phyloP scores from a whole-genome alignment of 345 rosid species.

The Hirschfeldia incana region DNA sequence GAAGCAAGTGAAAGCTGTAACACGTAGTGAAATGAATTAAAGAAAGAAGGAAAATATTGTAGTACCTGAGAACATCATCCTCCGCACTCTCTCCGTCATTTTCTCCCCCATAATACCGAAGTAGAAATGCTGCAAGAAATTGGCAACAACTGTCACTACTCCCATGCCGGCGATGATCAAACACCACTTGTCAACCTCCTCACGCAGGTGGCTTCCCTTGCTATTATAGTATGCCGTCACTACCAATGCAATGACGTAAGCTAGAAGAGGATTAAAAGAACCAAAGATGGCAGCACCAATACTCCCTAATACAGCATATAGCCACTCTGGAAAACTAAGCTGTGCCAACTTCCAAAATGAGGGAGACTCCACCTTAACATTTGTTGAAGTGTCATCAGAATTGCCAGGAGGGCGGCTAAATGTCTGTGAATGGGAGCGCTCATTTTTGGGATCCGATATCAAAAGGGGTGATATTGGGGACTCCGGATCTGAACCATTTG shows the following conservation, averaged over 20 bases:
- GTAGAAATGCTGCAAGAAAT: constrained; percentile 96
- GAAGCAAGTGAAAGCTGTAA: constrained; percentile 34
- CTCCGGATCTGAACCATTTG: constrained; percentile 95
- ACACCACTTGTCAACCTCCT: constrained; percentile 95
- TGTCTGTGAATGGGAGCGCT: constrained; percentile 97
- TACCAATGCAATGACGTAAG: constrained; percentile 83
- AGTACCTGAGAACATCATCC: constrained; percentile 99
- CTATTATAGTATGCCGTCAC: constrained; percentile 70
- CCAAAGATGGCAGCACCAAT: constrained; percentile 98
- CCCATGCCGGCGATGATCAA: constrained; percentile 99
- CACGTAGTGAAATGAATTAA: neutral
- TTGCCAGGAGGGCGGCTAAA: constrained; percentile 91
- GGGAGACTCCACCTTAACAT: constrained; percentile 53
- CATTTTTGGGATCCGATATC: constrained; percentile 95
- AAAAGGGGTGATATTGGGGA: constrained; percentile 98
- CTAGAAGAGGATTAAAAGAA: constrained; percentile 94
- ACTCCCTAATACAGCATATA: constrained; percentile 96
- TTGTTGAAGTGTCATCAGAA: constrained; percentile 65
- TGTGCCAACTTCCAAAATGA: constrained; percentile 90
- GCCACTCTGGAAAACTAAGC: constrained; percentile 98
- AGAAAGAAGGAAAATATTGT: neutral
- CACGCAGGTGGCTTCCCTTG: constrained; percentile 47
- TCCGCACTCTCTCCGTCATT: constrained; percentile 95
- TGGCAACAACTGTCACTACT: constrained; percentile 91
- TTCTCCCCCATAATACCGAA: constrained; percentile 99